These are phyloP conservation scores for Halophytophthora batemanensis DNA, from an alignment of 352 stramenopile genomes.

Conservation along the genomic window DNA sequence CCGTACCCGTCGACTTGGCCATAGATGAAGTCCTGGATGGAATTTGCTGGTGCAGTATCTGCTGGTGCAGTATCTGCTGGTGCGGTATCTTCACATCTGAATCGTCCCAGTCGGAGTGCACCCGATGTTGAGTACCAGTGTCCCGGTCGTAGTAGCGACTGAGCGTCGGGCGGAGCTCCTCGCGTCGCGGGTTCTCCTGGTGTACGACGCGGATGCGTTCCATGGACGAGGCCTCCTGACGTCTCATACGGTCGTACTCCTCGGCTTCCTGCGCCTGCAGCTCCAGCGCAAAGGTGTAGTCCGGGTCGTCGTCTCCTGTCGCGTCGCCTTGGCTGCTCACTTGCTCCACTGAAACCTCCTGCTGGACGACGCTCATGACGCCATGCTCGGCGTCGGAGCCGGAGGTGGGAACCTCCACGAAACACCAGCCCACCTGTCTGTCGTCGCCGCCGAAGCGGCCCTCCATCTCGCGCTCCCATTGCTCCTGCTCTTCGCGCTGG, in stretches of 20 bases:
- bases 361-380: slow-evolving; percentile 73
- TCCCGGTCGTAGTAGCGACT: slow-evolving; percentile 44
- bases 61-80: neutral
- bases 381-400: slow-evolving; percentile 44
- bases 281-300: slow-evolving; percentile 75
- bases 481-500: slow-evolving; percentile 65
- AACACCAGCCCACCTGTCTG: slow-evolving; percentile 61
- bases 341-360: slow-evolving; percentile 57
- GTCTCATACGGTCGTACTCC: slow-evolving; percentile 67
- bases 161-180: slow-evolving; percentile 45
- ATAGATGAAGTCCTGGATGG: slow-evolving; percentile 8
- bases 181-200: slow-evolving; percentile 46
- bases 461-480: slow-evolving; percentile 63
- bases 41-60: slow-evolving; percentile 17
- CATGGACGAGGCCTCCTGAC: slow-evolving; percentile 65
- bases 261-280: slow-evolving; percentile 69
- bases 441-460: slow-evolving; percentile 56
- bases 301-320: slow-evolving; percentile 38
- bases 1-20: slow-evolving; percentile 2
- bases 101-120: slow-evolving; percentile 5
- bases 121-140: slow-evolving; percentile 15
- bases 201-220: slow-evolving; percentile 59
- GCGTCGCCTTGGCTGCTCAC: slow-evolving; percentile 27
- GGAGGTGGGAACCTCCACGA: slow-evolving; percentile 66
- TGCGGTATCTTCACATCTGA: neutral